Percentiles rank a stretch among this genome's conserved stretches.
Evolutionary conservation across 2,329 filamentous ascomycete genomes (phyloP).

Genomic region (Thermothelomyces thermophilus): DNA sequence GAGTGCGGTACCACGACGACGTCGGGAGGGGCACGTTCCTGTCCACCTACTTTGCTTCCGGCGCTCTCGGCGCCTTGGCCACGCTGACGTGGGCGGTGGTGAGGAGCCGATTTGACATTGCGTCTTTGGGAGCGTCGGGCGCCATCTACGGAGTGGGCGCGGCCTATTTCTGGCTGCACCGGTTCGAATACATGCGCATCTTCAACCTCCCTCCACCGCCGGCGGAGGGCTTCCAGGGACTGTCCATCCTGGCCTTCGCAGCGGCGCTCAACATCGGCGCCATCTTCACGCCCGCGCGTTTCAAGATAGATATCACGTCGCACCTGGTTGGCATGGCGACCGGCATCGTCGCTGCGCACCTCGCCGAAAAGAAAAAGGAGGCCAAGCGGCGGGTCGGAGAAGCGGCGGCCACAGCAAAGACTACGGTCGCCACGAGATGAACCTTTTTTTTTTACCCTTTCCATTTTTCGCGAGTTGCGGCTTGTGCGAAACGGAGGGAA

Average conservation of each 20-base stretch:
- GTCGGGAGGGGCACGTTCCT: constrained; percentile 63
- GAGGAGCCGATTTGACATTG: constrained; percentile 38
- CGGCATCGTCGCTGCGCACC: constrained; percentile 38
- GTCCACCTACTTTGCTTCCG: constrained; percentile 56
- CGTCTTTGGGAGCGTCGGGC: constrained; percentile 62
- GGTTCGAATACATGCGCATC: constrained; percentile 50
- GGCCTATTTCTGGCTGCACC: constrained; percentile 56
- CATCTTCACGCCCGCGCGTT: constrained; percentile 37
- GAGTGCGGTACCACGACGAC: constrained; percentile 61
- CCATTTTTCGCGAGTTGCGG: no score
- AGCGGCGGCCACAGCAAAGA: no score
- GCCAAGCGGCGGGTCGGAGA: constrained; percentile 1
- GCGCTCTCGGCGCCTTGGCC: constrained; percentile 51
- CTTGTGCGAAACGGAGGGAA: no score
- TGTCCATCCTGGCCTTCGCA: constrained; percentile 47
- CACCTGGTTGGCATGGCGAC: constrained; percentile 47
- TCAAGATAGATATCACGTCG: constrained; percentile 45
- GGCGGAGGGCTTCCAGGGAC: constrained; percentile 45
- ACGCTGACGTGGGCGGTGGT: constrained; percentile 48
- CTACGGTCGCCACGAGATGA: no score
- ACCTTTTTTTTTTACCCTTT: no score
- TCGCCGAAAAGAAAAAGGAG: constrained; percentile 30
- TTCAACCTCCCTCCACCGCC: constrained; percentile 51
- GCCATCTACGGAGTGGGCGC: constrained; percentile 54
- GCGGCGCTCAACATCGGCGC: constrained; percentile 45